Evolutionary conservation across 2,329 filamentous ascomycete genomes (phyloP).

Genomic region (Mycosphaerella arachidis): DNA sequence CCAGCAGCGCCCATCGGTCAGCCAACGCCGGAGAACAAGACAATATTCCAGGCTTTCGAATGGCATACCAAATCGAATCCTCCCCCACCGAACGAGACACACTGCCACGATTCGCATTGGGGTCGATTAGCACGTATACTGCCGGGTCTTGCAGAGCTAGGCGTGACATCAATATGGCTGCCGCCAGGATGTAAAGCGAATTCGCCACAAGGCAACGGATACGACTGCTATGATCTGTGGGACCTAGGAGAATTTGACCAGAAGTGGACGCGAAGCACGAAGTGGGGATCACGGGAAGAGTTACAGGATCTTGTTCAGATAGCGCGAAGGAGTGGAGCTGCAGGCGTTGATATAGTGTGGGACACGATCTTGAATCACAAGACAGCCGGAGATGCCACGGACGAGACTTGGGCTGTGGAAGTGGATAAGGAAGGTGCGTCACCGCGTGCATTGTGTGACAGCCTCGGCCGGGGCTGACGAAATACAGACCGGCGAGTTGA

Average conservation of each 20-base stretch:
- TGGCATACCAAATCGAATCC: slow-evolving; percentile 59
- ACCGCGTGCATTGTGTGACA: not conserved
- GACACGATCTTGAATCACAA: slow-evolving; percentile 71
- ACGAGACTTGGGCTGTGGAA: slow-evolving; percentile 59
- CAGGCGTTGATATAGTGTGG: slow-evolving; percentile 58
- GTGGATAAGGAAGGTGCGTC: slow-evolving; percentile 48
- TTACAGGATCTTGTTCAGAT: slow-evolving; percentile 49
- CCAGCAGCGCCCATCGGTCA: not conserved
- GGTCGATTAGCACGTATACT: slow-evolving; percentile 25
- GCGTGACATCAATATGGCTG: slow-evolving; percentile 61
- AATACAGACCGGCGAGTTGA: slow-evolving; percentile 43
- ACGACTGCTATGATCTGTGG: slow-evolving; percentile 59
- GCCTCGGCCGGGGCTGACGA: not conserved
- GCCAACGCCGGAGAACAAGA: slow-evolving; percentile 33
- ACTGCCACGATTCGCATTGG: slow-evolving; percentile 45
- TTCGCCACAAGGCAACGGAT: slow-evolving; percentile 59
- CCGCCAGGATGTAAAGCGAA: slow-evolving; percentile 68
- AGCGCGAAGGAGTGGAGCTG: slow-evolving; percentile 43
- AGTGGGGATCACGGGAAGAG: slow-evolving; percentile 65
- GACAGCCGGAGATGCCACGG: slow-evolving; percentile 61
- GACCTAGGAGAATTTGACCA: slow-evolving; percentile 71
- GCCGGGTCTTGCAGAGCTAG: slow-evolving; percentile 42
- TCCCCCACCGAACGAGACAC: slow-evolving; percentile 24
- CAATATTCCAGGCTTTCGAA: slow-evolving; percentile 67
- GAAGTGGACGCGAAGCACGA: slow-evolving; percentile 59